Conservation (phyloP, 1,284 basidiomycete species). For the Sanghuangporus baumii region DNA sequence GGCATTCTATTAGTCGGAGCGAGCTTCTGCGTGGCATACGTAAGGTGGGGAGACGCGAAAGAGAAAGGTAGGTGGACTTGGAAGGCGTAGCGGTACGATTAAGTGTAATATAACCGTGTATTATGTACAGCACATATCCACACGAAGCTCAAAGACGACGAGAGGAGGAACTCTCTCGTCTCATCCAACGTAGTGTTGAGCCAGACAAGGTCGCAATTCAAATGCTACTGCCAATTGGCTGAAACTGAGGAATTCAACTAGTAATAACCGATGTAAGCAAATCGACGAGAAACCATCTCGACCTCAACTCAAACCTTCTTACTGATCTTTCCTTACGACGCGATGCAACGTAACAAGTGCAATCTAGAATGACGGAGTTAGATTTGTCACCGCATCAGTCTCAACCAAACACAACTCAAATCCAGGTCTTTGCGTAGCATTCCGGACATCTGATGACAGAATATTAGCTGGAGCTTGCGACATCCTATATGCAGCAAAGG, state of each 20-base stretch:
- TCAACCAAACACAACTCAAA: background rate
- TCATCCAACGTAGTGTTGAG: too few species aligned
- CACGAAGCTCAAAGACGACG: background rate
- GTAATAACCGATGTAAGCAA: too few species aligned
- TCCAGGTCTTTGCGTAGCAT: background rate
- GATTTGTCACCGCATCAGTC: background rate
- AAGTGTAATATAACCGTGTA: background rate
- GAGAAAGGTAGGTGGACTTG: constrained; percentile 37
- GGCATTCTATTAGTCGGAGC: constrained; percentile 34
- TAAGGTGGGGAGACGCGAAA: constrained; percentile 39
- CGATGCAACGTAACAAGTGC: too few species aligned
- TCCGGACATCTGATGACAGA: background rate
- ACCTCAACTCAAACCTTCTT: too few species aligned
- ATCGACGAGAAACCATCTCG: too few species aligned
- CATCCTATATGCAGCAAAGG: too few species aligned
- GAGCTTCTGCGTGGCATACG: constrained; percentile 35
- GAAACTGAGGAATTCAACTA: too few species aligned
- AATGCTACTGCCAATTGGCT: too few species aligned
- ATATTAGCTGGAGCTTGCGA: too few species aligned
- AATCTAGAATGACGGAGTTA: too few species aligned
- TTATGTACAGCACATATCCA: background rate
- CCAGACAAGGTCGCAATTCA: too few species aligned
- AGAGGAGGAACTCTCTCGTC: background rate
- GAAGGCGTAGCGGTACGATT: constrained; percentile 27
- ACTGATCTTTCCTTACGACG: too few species aligned